Percentiles rank a stretch among this genome's conserved stretches.
Evolutionary conservation across 305 asterid genomes (phyloP).

Genomic region (Fraxinus paxiana): DNA sequence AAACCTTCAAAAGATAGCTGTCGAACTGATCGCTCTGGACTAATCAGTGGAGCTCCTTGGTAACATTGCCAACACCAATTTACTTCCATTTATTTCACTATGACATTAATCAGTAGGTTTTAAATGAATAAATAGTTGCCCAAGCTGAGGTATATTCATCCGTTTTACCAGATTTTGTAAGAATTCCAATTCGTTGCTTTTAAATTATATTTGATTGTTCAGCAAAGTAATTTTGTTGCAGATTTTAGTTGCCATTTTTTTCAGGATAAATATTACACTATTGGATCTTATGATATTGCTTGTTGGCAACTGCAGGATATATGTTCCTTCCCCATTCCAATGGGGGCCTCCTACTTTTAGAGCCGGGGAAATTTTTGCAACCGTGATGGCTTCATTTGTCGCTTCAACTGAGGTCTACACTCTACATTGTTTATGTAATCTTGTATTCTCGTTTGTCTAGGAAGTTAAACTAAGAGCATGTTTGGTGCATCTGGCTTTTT

Average conservation of each 20-base stretch:
- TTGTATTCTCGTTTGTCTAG: background rate
- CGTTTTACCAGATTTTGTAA: background rate
- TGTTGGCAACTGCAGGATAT: constrained; percentile 33
- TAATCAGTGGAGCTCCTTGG: constrained; percentile 56
- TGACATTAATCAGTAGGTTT: background rate
- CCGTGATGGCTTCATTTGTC: constrained; percentile 44
- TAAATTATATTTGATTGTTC: background rate
- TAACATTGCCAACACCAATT: constrained; percentile 18
- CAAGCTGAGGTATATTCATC: background rate
- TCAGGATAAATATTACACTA: background rate
- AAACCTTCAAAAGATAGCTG: constrained; percentile 37
- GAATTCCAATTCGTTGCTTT: background rate
- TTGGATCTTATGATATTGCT: background rate
- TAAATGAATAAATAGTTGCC: background rate
- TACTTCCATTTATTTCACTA: background rate
- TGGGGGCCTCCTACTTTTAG: constrained; percentile 65
- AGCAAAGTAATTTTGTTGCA: background rate
- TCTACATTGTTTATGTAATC: background rate
- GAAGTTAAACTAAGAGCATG: background rate
- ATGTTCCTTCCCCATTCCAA: constrained; percentile 53
- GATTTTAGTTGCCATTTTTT: background rate
- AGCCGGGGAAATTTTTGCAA: constrained; percentile 41
- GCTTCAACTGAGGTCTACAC: constrained; percentile 42
- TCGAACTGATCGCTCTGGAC: constrained; percentile 55
- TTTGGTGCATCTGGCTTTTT: background rate